Evolutionary conservation across 2,329 filamentous ascomycete genomes (phyloP), one percentile per base, ranked within the genome.

Genomic region (Microdochium nivale): DNA sequence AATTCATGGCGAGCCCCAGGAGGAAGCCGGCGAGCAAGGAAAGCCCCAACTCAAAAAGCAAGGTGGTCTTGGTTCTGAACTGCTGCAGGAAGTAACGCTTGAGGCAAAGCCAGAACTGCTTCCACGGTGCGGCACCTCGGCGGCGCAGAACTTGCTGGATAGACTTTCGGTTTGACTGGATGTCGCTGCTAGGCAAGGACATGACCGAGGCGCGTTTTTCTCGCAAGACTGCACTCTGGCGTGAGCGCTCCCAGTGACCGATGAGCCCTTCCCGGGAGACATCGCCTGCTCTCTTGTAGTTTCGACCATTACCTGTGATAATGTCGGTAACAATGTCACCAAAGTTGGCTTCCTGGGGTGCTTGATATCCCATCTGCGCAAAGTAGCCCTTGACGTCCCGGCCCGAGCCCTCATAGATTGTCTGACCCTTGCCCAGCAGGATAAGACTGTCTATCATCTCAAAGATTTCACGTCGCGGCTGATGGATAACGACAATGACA

Each of bases 301-400:
- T 60, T 14, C 71, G 65, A 1, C 79, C 78, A 55, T 81, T 77
- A 2, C 79, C 79, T 0, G 78, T 79, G 57, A 83, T 76, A 55
- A 83, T 82, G 50, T 84, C 80, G n/a, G 80, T 80, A 24, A 83
- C 71, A 1, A 78, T 68, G 55, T 84, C 81, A 9, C 76, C 80
- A 5, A 72, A 73, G 55, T 84, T 84, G 46, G 68, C 69, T 52
- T 75, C 68, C 16, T 62, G 53, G 1, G 73, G 73, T 53, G 83
- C 79, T 0, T 62, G 58, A 60, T 76, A 83, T 2, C 80, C 79
- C 13, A 77, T 62, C 32, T 65, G 59, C 57, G 79, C 71, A 52
- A 83, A 81, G 59, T 79, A 81, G 2, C 57, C 52, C 49, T 71
- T 69, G 1, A 74, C 72, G 1, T 69, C 66, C 10, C 53, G 55